Base-by-base conservation (phyloP, 129 eudicot genomes). In the Artemisia tridentata region DNA sequence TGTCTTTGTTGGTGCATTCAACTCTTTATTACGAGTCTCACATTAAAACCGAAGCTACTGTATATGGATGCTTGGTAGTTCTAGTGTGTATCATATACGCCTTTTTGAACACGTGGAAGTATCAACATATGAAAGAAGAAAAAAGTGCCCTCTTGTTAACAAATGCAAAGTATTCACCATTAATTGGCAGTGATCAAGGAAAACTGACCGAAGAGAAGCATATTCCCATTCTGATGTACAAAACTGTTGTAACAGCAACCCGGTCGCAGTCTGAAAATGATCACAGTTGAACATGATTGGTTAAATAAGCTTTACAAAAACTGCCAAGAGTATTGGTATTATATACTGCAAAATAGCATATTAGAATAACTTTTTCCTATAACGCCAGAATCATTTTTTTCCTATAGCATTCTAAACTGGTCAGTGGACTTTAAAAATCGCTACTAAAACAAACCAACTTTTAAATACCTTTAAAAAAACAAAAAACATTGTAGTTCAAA, bases 161-260 rank as follows among this genome's bases (percentile, higher is more conserved):
- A 54, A 18, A 41, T 5, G 78, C 55, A 45, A 53, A 73, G 43
- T 64, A 21, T 10, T 45, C 34, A 4, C 41, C 56, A 46, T 58
- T 63, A 19, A 47, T 46, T 12, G 47, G 19, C 38, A 63, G 2
- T 67, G 14, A 15, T 18, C 3, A 46, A 45, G 5, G 63, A 23
- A 45, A 41, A 63, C 85, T 67, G 73, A 86, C 91, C 81, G 72
- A 67, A 68, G 88, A 61, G 68, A 86, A 78, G 83, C 92, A 86
- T 47, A 75, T 10, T 9, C 91, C 91, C 91, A 86, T 86, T 63
- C 60, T 70, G 68, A 68, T 38, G 67, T 11, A 19, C 4, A 11
- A 58, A 76, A 43, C 71, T 71, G 45, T 14, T 17, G 73, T 25
- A 21, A 67, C 29, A 21, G 27, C 16, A 3, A 29, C 34, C 34